Conservation (phyloP, 2,329 filamentous ascomycete genomes). For the Metarhizium anisopliae region DNA sequence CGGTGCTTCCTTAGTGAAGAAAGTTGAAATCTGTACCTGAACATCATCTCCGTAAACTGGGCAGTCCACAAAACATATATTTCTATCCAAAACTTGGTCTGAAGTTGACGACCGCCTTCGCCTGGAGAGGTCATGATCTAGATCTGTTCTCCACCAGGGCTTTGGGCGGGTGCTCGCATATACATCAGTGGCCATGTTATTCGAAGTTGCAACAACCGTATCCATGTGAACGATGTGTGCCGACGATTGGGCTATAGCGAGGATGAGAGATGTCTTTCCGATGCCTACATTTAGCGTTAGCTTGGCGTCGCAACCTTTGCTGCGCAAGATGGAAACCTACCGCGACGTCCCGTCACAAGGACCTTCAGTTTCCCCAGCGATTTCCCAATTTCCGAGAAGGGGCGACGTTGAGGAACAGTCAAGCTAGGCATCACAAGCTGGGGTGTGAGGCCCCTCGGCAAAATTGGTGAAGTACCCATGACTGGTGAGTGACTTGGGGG, state of each 20-base stretch:
- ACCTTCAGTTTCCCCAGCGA: constrained; percentile 79
- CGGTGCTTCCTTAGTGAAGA: constrained; percentile 2
- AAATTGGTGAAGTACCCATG: constrained; percentile 9
- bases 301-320: neutral
- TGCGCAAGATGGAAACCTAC: constrained; percentile 27
- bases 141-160: constrained; percentile 80
- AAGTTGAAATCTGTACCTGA: constrained; percentile 33
- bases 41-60: constrained; percentile 50
- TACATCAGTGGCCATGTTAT: constrained; percentile 49
- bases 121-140: constrained; percentile 50
- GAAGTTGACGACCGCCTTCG: constrained; percentile 56
- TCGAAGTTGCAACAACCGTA: constrained; percentile 35
- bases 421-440: constrained; percentile 98
- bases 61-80: constrained; percentile 89
- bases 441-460: constrained; percentile 31
- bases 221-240: constrained; percentile 94
- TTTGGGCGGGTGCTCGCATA: constrained; percentile 77
- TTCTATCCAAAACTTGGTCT: constrained; percentile 77
- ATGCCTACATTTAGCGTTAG: constrained; percentile 43
- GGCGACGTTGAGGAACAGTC: constrained; percentile 76
- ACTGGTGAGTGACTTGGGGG: constrained; percentile 10
- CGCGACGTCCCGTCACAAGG: constrained; percentile 72
- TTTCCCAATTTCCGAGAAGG: constrained; percentile 83
- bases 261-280: constrained; percentile 85
- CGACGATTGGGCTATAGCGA: constrained; percentile 76